A percentile compares a stretch with the other conserved stretches of the same genome.
These are phyloP conservation scores for Lenwebbia sp. DNA, from an alignment of 345 rosid species.

Conservation along the genomic window DNA sequence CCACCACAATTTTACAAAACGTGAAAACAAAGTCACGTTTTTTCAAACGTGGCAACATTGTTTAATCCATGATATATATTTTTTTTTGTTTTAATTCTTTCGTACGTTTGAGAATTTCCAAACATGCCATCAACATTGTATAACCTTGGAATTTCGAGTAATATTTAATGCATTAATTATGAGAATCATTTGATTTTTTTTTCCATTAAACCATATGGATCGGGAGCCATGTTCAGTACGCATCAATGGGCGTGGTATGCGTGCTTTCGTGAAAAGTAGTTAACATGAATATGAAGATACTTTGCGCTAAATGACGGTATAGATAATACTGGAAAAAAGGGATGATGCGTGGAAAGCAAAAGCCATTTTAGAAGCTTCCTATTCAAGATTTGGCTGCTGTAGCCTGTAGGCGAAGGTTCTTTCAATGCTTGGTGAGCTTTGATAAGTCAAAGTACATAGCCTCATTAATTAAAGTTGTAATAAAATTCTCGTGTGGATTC, in stretches of 20 bases:
- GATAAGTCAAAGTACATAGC: neutral
- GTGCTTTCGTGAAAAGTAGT: too few relatives aligned
- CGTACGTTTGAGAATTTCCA: neutral
- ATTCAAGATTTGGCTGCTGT: neutral
- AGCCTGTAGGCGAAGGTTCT: neutral
- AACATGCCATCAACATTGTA: neutral
- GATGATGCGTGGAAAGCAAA: neutral
- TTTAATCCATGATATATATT: neutral
- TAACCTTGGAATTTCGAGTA: neutral
- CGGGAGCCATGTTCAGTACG: too few relatives aligned
- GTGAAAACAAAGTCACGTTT: too few relatives aligned
- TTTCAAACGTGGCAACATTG: too few relatives aligned
- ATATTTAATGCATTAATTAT: too few relatives aligned
- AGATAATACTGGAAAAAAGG: neutral
- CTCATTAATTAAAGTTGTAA: neutral
- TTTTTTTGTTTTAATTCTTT: neutral
- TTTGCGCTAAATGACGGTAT: too few relatives aligned
- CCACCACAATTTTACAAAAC: too few relatives aligned
- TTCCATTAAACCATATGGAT: too few relatives aligned
- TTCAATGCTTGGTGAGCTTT: neutral
- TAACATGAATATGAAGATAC: too few relatives aligned
- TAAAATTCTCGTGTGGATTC: neutral
- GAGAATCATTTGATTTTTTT: too few relatives aligned
- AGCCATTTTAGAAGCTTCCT: neutral
- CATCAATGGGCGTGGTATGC: too few relatives aligned